A percentile compares a stretch with the other conserved stretches of the same genome.
Evolutionary conservation across 2,329 filamentous ascomycete genomes (phyloP).

Genomic region (Epichloe coenophiala): DNA sequence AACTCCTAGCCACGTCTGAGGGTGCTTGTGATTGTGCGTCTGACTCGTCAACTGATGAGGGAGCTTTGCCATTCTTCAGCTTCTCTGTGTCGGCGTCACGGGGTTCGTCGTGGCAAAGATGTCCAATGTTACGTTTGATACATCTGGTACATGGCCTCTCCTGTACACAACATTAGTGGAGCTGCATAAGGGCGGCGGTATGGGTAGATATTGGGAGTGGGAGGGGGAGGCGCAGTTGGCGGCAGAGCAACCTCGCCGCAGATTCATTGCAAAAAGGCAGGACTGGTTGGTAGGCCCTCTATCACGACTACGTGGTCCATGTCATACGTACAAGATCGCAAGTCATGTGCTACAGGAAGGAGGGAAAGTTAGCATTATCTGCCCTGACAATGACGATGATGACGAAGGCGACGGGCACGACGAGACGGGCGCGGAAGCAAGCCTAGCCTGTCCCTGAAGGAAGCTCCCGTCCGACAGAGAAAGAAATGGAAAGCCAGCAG

Average conservation of each 20-base stretch:
- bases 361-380: constrained; percentile 8
- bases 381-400: background rate
- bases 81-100: constrained; percentile 74
- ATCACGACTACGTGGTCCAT: background rate
- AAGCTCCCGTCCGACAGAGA: no score
- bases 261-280: background rate
- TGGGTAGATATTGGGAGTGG: background rate
- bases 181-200: constrained; percentile 6
- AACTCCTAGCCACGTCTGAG: constrained; percentile 36
- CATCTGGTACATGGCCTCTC: constrained; percentile 94
- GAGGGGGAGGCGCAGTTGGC: background rate
- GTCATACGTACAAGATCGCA: constrained; percentile 66
- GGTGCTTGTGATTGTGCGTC: constrained; percentile 30
- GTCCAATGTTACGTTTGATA: constrained; percentile 96
- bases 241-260: background rate
- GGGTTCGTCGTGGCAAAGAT: constrained; percentile 95
- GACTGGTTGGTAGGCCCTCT: background rate
- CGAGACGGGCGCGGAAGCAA: background rate
- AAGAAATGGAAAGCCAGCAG: background rate
- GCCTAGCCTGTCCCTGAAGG: background rate
- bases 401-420: background rate
- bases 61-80: constrained; percentile 41
- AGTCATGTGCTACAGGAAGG: constrained; percentile 61
- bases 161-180: constrained; percentile 32
- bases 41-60: constrained; percentile 45